Base-by-base conservation (phyloP, 75 land plant species). In the Isoetes taiwanensis region DNA sequence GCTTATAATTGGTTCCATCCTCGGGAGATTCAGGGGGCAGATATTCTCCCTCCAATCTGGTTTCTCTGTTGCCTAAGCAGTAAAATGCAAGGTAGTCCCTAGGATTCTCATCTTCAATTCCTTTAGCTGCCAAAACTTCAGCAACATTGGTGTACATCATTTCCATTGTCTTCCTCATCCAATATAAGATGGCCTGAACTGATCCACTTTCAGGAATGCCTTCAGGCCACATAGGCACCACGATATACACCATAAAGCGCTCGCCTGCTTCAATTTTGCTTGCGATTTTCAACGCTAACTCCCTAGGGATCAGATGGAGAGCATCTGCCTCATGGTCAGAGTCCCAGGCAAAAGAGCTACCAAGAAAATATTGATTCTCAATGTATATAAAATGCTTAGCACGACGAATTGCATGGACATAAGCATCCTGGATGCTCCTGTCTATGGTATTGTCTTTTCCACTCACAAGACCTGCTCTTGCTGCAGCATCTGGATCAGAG, bases 211-310 rank as follows among this genome's bases (percentile, higher is more conserved):
- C 88, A 2, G 95, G 84, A n/a, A 66, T 43, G 0, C 88, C 95
- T 55, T 83, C 95, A 0, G 95, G 95, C 88, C 88, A 83, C 95
- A 88, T 83, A 1, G 88, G 95, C 3, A 75, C 71, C 30, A 88
- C 64, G 0, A 88, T 42, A 59, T 88, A 88, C 38, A 71, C 84
- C 0, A 75, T 66, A 43, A 88, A 88, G 20, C 80, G 52, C 67
- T 83, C 82, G 34, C 64, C 72, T 0, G 77, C 79, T 26, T 60
- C 72, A 34, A 88, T 88, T 66, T 88, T 88, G 52, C 74, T 80
- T 1, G 57, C 80, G 0, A 84, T 56, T 65, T 84, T 88, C 0
- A 78, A 62, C 2, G 95, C 79, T 26, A 88, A 67, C 72, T 88
- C 95, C 5, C 75, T 57, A 0, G 84, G 82, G 25, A 88, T 74